These are phyloP conservation scores for Pleurotus giganteus DNA, from an alignment of 768 basidiomycete genomes.

Conservation along the genomic window DNA sequence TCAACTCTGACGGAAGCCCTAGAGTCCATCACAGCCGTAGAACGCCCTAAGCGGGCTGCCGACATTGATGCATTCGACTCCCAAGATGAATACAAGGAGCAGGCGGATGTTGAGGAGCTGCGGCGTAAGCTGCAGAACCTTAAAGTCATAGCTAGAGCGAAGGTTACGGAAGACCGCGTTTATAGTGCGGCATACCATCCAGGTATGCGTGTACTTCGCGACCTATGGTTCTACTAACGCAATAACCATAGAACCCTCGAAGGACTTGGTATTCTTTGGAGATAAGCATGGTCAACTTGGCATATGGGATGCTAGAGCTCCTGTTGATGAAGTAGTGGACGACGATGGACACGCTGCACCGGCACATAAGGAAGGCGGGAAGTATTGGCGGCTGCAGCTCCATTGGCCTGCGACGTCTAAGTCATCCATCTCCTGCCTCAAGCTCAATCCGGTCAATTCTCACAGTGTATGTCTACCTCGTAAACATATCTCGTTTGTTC, in stretches of 20 bases:
- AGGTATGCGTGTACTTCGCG: conserved; percentile 25
- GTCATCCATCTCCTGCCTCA: conserved; percentile 78
- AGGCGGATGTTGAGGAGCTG: conserved; percentile 49
- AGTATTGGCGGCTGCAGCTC: conserved; percentile 74
- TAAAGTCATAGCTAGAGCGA: conserved; percentile 73
- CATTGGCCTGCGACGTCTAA: conserved; percentile 84
- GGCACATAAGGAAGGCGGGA: conserved; percentile 58
- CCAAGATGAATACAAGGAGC: conserved; percentile 42
- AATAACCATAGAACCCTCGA: conserved; percentile 53
- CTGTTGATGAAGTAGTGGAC: conserved; percentile 60
- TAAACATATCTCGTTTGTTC: not conserved
- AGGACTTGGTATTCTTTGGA: conserved; percentile 87
- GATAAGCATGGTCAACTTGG: conserved; percentile 84
- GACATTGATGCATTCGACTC: conserved; percentile 53
- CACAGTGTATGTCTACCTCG: conserved; percentile 53
- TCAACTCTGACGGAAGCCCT: conserved; percentile 45
- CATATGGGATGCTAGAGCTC: conserved; percentile 83
- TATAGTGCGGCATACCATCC: conserved; percentile 84
- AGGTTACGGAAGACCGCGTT: conserved; percentile 72
- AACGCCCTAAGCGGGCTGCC: conserved; percentile 36
- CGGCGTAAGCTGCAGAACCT: conserved; percentile 52
- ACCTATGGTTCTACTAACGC: not conserved
- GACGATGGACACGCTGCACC: conserved; percentile 54
- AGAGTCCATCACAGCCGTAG: conserved; percentile 31
- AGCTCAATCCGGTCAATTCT: conserved; percentile 71